Conservation (phyloP, 164 flowering plant genomes). For the Liquidambar formosana region DNA sequence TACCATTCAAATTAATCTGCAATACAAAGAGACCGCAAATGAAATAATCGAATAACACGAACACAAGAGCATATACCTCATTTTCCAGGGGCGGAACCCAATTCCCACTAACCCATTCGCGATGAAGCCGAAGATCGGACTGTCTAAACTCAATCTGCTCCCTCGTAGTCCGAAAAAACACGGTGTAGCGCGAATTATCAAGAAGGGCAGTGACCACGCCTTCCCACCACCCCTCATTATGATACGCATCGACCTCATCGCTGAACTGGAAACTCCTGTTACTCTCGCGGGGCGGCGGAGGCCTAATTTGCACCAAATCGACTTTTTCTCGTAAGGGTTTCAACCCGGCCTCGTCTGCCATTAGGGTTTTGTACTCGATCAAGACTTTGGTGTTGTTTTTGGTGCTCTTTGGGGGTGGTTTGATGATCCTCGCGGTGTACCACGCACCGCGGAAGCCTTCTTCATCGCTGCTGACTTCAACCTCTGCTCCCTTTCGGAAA, state of each 20-base stretch:
- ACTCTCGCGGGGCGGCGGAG: constrained; percentile 32
- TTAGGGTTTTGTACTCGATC: constrained; percentile 42
- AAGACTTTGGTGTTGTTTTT: constrained; percentile 10
- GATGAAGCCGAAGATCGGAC: constrained; percentile 42
- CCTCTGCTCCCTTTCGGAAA: constrained; percentile 24
- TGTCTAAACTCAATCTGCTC: constrained; percentile 41
- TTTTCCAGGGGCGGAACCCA: constrained; percentile 50
- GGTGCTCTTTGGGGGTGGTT: constrained; percentile 9
- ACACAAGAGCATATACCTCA: not conserved
- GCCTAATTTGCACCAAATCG: constrained; percentile 32
- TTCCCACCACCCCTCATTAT: constrained; percentile 63
- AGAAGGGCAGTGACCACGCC: constrained; percentile 34
- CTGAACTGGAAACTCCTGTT: constrained; percentile 18
- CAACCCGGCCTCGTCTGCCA: constrained; percentile 18
- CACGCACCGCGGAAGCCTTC: constrained; percentile 47
- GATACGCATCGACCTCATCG: constrained; percentile 50
- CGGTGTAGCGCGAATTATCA: constrained; percentile 24
- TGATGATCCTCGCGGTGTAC: constrained; percentile 34
- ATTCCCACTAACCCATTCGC: constrained; percentile 48
- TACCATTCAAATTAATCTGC: too few species aligned
- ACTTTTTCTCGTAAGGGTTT: constrained; percentile 29
- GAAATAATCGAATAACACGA: not conserved
- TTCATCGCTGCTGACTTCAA: constrained; percentile 48
- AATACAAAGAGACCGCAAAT: too few species aligned
- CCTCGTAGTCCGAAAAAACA: constrained; percentile 34